These are phyloP conservation scores for Remersonia thermophila DNA, from an alignment of 2,329 filamentous ascomycete genomes.

Conservation along the genomic window DNA sequence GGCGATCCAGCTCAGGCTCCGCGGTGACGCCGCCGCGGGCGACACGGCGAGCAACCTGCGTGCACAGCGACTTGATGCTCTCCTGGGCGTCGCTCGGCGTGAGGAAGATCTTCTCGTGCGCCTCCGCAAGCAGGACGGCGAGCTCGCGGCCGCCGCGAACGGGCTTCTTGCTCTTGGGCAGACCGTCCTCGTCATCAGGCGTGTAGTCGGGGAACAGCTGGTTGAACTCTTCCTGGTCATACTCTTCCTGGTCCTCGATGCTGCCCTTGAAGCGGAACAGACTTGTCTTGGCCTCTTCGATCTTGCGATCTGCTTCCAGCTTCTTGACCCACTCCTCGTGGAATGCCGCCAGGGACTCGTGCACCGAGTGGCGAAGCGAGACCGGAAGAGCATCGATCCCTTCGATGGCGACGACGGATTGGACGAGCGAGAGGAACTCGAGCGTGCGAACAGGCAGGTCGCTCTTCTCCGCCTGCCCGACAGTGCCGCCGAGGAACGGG, in stretches of 20 bases:
- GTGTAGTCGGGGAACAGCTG: constrained; percentile 74
- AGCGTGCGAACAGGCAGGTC: constrained; percentile 24
- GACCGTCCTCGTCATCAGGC: constrained; percentile 31
- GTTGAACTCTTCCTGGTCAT: constrained; percentile 61
- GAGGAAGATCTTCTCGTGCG: constrained; percentile 45
- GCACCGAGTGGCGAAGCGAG: constrained; percentile 41
- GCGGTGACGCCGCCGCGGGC: constrained; percentile 14
- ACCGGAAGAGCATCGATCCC: constrained; percentile 29
- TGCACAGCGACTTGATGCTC: constrained; percentile 34
- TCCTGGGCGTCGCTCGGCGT: constrained; percentile 27
- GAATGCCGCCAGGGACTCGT: constrained; percentile 57
- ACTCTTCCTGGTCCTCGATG: constrained; percentile 62
- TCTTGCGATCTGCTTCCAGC: constrained; percentile 62
- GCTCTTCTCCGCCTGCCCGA: constrained; percentile 12
- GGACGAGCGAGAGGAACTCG: constrained; percentile 40
- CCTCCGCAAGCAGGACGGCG: constrained; percentile 47
- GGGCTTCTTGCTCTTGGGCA: constrained; percentile 19
- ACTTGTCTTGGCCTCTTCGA: constrained; percentile 60
- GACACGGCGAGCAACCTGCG: constrained; percentile 28
- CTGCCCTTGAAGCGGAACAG: constrained; percentile 76
- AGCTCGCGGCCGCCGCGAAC: constrained; percentile 37
- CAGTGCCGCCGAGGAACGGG: constrained; percentile 43
- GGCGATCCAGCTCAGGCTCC: constrained; percentile 31
- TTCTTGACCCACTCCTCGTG: constrained; percentile 72
- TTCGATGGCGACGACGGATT: constrained; percentile 34